Conservation (phyloP, 1,284 basidiomycete species). For the Irpex sp. region DNA sequence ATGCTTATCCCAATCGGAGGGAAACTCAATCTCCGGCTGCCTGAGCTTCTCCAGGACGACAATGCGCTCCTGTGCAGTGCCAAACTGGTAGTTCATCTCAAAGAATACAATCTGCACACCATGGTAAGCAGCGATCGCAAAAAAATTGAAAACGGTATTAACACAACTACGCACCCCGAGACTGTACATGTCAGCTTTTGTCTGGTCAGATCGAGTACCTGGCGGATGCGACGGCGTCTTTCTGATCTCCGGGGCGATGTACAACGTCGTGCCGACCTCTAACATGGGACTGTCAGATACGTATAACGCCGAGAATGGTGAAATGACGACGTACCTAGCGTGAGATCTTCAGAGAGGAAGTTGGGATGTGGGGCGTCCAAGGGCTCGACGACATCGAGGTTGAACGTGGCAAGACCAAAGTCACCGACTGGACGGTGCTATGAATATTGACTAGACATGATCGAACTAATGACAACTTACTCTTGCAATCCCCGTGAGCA, state of each 20-base stretch:
- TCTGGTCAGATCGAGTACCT: constrained; percentile 39
- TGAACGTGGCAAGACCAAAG: constrained; percentile 89
- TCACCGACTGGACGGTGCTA: constrained; percentile 64
- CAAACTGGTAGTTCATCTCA: constrained; percentile 91
- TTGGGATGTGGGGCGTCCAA: constrained; percentile 52
- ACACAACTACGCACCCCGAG: constrained; percentile 59
- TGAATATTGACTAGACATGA: not conserved
- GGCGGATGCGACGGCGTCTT: constrained; percentile 56
- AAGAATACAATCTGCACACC: constrained; percentile 84
- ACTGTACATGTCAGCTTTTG: constrained; percentile 94
- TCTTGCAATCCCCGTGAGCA: constrained; percentile 87
- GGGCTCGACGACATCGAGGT: constrained; percentile 71
- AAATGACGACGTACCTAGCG: constrained; percentile 50
- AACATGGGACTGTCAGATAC: constrained; percentile 4
- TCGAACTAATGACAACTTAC: constrained; percentile 30
- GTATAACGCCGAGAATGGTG: not conserved
- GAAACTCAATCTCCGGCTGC: constrained; percentile 72
- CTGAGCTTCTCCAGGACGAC: constrained; percentile 79
- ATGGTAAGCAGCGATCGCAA: no score
- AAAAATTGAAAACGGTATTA: no score
- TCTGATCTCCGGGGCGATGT: constrained; percentile 88
- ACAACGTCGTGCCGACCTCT: constrained; percentile 91
- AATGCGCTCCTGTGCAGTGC: constrained; percentile 86
- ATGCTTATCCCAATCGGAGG: constrained; percentile 67
- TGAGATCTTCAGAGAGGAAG: constrained; percentile 62